A percentile compares a stretch with the other conserved stretches of the same genome.
Evolutionary conservation across 1,139 yeast species (phyloP).

Genomic region (Yamadazyma triangularis): DNA sequence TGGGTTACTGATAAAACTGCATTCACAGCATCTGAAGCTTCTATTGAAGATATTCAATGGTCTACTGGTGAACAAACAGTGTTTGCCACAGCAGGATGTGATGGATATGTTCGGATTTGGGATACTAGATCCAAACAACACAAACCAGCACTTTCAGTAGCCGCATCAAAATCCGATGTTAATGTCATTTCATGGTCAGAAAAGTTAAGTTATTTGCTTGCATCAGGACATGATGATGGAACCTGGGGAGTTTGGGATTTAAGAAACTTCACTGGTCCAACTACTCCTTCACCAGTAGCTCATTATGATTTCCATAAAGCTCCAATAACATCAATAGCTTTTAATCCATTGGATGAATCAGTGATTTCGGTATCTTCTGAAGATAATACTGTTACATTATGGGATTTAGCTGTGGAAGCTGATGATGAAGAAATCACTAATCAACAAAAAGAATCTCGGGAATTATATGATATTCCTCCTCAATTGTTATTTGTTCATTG

Average conservation of each 20-base stretch:
- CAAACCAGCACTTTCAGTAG: constrained; percentile 82
- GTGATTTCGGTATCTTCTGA: constrained; percentile 94
- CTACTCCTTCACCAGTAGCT: constrained; percentile 75
- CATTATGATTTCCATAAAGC: constrained; percentile 93
- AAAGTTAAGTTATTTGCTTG: constrained; percentile 79
- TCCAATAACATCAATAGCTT: constrained; percentile 87
- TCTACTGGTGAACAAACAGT: constrained; percentile 88
- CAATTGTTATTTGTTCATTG: constrained; percentile 95
- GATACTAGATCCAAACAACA: constrained; percentile 92
- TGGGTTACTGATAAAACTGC: constrained; percentile 90
- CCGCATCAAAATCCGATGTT: constrained; percentile 81
- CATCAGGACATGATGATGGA: constrained; percentile 98
- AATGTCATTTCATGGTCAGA: constrained; percentile 96
- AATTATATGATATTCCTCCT: constrained; percentile 88
- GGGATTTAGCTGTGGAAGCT: constrained; percentile 97
- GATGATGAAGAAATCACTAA: constrained; percentile 90
- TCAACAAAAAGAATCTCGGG: constrained; percentile 69
- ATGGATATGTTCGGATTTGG: constrained; percentile 92
- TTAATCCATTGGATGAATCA: constrained; percentile 94
- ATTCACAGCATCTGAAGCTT: constrained; percentile 62
- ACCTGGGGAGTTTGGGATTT: constrained; percentile 98
- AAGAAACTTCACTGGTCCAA: constrained; percentile 67
- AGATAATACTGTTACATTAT: constrained; percentile 91
- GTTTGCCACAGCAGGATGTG: constrained; percentile 89
- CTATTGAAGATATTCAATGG: constrained; percentile 97